Base-by-base conservation (phyloP, 805 yeast species). In the Cyberlindnera mycetangii region DNA sequence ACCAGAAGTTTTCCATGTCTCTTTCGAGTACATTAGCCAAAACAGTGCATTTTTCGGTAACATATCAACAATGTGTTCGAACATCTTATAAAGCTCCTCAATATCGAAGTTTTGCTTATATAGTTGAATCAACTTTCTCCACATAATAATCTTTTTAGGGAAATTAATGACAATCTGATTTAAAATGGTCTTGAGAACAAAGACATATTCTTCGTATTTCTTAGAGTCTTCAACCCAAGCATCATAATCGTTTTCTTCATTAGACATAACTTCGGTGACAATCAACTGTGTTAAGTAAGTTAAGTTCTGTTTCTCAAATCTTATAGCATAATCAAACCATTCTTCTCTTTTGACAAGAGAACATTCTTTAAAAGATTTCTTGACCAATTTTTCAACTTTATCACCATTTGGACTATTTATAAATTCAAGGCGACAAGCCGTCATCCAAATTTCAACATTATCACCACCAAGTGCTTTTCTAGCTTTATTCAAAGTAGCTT, bases 11-110 rank as follows among this genome's bases (percentile, higher is more conserved):
- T 66, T 62, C 83, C 89, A 80, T 41, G 74, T 68, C 53, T 85
- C 90, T 52, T 83, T 83, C 0, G 95, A 85, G 56, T 78, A 87
- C 79, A 83, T 77, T 41, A 88, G 62, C 64, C 78, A 74, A 34
- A 88, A 70, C 11, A 74, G 56, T 31, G 76, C 79, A 24, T 66
- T 59, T 4, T 66, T 54, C 0, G 85, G 83, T 40, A 82, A 71
- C 1, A 69, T 56, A 1, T 57, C 52, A 0, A 83, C 69, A 1
- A 90, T 80, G 48, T 66, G 62, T 35, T 80, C 79, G 58, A 83
- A 82, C 21, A 70, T 70, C 3, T 62, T 54, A 47, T 69, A 72
- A 4, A 79, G 56, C 14, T 62, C 66, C 0, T 52, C 58, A 25
- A 53, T 16, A 10, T 46, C 45, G 15, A 67, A 61, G 24, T 55